Conservation (phyloP, 257 asterid genomes). For the Solanum clarkiae region DNA sequence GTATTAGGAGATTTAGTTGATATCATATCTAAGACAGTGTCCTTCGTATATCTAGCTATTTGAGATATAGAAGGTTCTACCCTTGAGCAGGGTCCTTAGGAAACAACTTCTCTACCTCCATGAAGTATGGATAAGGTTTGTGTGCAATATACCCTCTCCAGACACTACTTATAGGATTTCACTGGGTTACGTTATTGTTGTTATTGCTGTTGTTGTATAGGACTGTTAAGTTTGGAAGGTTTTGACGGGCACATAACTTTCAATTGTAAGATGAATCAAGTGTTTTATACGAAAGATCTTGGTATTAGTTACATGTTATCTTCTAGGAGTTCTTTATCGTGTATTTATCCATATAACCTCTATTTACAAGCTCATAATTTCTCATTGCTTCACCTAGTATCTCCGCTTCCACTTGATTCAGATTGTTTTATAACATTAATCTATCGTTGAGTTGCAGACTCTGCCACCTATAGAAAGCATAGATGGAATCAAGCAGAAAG, state of each 20-base stretch:
- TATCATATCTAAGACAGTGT: not conserved
- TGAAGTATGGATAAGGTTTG: too few species aligned
- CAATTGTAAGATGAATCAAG: not conserved
- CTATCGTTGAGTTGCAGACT: constrained; percentile 14
- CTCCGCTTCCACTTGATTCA: not conserved
- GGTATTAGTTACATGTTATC: not conserved
- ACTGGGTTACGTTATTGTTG: too few species aligned
- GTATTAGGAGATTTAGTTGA: not conserved
- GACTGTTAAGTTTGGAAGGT: not conserved
- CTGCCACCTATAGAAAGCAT: constrained; percentile 19
- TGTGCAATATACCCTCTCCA: too few species aligned
- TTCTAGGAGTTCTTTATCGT: not conserved
- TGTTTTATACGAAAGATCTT: not conserved
- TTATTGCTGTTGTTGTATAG: too few species aligned
- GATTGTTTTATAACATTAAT: not conserved
- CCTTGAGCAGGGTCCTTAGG: too few species aligned
- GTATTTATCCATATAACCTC: not conserved
- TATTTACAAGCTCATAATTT: not conserved
- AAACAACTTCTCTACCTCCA: too few species aligned
- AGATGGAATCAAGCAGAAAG: constrained; percentile 9
- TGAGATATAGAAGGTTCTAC: not conserved
- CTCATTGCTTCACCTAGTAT: not conserved
- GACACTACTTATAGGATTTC: too few species aligned
- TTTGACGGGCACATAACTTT: not conserved
- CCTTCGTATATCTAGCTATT: not conserved